phyloP scores from a whole-genome alignment of 1,139 yeast genomes.

The Hansenula sp. region DNA sequence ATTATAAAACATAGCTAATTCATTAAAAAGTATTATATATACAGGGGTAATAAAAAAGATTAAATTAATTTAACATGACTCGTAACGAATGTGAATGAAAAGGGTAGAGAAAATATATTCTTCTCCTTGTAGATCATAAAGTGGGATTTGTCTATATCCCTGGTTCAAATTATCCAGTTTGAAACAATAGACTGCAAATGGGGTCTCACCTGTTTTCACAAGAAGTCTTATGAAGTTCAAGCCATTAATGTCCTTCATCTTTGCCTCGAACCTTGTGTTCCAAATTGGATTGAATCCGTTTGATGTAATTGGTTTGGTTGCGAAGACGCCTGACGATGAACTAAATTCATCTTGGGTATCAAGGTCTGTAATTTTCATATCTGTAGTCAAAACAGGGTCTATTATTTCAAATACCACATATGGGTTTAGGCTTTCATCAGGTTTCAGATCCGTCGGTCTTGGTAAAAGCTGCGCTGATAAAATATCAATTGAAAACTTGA shows the following conservation, averaged over 20 bases:
- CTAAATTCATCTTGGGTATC: slow-evolving; percentile 1
- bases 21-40: no score
- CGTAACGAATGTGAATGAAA: slow-evolving; percentile 50
- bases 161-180: slow-evolving; percentile 54
- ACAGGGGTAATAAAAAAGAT: no score
- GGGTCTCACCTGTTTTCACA: slow-evolving; percentile 37
- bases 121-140: slow-evolving; percentile 77
- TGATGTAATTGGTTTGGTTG: slow-evolving; percentile 26
- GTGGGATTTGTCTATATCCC: slow-evolving; percentile 80
- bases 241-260: slow-evolving; percentile 34
- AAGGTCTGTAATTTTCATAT: slow-evolving; percentile 14
- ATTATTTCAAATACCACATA: slow-evolving; percentile 19
- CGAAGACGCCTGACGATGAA: slow-evolving; percentile 4
- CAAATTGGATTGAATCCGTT: slow-evolving; percentile 90
- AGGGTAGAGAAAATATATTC: slow-evolving; percentile 75
- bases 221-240: slow-evolving; percentile 51
- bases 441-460: slow-evolving; percentile 46
- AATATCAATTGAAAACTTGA: slow-evolving; percentile 40
- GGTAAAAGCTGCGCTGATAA: slow-evolving; percentile 88
- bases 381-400: slow-evolving; percentile 12
- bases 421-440: slow-evolving; percentile 26
- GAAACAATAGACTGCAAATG: slow-evolving; percentile 57
- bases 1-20: no score
- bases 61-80: slow-evolving; percentile 4
- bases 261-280: slow-evolving; percentile 53